These are phyloP conservation scores for Fraxinus nigra DNA, from an alignment of 305 asterid genomes.

Conservation along the genomic window DNA sequence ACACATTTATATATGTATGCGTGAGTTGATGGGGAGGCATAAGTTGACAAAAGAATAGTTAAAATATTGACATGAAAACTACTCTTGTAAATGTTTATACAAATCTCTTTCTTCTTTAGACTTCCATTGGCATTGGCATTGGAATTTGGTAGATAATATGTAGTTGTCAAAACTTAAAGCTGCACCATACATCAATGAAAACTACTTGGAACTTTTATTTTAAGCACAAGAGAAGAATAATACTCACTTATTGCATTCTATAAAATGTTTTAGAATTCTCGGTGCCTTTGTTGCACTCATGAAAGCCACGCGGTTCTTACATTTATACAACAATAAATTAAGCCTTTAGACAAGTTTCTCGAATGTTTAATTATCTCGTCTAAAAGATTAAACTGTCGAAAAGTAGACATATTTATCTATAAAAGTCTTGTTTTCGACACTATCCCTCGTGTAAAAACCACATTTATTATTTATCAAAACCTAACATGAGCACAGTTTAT, in stretches of 20 bases:
- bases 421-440: not conserved
- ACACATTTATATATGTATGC: not conserved
- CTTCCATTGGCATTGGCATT: not conserved
- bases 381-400: not conserved
- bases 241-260: not conserved
- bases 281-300: not conserved
- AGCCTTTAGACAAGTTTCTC: not conserved
- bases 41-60: slow-evolving; percentile 15
- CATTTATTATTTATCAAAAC: not conserved
- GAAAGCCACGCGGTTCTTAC: not conserved
- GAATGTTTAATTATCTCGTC: not conserved
- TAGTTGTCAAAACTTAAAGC: slow-evolving; percentile 12
- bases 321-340: not conserved
- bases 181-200: slow-evolving; percentile 5
- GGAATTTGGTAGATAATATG: slow-evolving; percentile 1
- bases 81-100: not conserved
- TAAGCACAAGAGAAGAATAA: not conserved
- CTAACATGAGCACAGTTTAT: not conserved
- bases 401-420: not conserved
- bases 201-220: not conserved
- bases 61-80: not conserved
- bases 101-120: not conserved
- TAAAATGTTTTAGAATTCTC: not conserved
- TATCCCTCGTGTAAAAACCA: not conserved
- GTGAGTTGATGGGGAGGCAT: slow-evolving; percentile 3